Evolutionary conservation across 768 basidiomycete species (phyloP).

Genomic region (Suillus lakei): DNA sequence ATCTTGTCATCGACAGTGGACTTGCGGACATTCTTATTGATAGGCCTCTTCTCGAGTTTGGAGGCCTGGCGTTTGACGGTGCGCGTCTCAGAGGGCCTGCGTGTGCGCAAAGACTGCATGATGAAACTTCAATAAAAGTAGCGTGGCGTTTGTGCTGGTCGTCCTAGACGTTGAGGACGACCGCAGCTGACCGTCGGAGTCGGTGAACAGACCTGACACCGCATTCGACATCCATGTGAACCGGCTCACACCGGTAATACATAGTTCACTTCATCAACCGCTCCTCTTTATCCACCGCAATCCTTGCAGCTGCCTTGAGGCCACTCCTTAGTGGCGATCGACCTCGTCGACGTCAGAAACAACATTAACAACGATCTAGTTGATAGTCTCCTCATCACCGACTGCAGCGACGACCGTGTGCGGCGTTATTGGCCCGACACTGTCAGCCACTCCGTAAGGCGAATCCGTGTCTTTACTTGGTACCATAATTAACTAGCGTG

Average conservation of each 20-base stretch:
- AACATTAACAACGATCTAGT: background rate
- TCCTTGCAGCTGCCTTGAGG: conserved; percentile 2
- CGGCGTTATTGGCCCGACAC: conserved; percentile 4
- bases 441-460: conserved; percentile 2
- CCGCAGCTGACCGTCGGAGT: background rate
- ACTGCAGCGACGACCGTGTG: conserved; percentile 3
- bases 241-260: background rate
- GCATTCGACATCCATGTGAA: background rate
- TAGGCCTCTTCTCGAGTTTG: conserved; percentile 32
- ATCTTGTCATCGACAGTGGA: conserved; percentile 82
- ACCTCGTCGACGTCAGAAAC: conserved; percentile 5
- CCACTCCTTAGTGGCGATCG: conserved; percentile 5
- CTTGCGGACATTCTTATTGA: conserved; percentile 50
- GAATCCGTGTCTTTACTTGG: background rate
- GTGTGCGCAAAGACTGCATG: conserved; percentile 62
- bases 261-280: background rate
- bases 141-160: background rate
- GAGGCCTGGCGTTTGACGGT: conserved; percentile 37
- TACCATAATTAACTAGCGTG: conserved; percentile 4
- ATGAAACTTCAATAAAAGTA: background rate
- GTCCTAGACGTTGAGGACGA: background rate
- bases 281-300: conserved; percentile 3
- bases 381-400: background rate
- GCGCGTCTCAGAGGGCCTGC: conserved; percentile 52
- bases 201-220: background rate